phyloP scores from a whole-genome alignment of 2,329 filamentous ascomycete genomes.

The Claviceps spartinae region DNA sequence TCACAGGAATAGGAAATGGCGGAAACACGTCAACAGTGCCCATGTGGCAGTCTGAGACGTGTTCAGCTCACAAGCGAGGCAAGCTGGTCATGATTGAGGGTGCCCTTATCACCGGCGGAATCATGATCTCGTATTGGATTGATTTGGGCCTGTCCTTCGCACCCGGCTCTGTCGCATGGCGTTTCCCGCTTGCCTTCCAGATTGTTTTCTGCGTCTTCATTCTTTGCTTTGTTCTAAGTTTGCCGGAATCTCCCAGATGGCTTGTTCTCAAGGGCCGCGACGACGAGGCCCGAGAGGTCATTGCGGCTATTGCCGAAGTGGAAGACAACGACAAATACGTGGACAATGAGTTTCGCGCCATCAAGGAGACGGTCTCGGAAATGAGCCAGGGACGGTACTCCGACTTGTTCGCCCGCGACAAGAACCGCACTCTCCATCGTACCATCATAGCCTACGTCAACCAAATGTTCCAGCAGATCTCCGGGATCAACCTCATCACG shows the following conservation, averaged over 20 bases:
- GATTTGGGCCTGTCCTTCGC: slow-evolving; percentile 44
- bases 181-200: slow-evolving; percentile 44
- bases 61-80: slow-evolving; percentile 42
- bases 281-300: slow-evolving; percentile 32
- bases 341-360: slow-evolving; percentile 42
- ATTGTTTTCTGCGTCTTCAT: slow-evolving; percentile 47
- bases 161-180: slow-evolving; percentile 29
- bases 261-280: slow-evolving; percentile 31
- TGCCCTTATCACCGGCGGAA: slow-evolving; percentile 41
- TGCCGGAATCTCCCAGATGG: slow-evolving; percentile 41
- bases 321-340: slow-evolving; percentile 44
- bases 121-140: slow-evolving; percentile 47
- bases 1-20: slow-evolving; percentile 46
- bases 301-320: slow-evolving; percentile 39
- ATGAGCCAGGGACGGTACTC: slow-evolving; percentile 45
- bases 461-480: slow-evolving; percentile 53
- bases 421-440: slow-evolving; percentile 44
- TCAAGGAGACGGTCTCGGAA: slow-evolving; percentile 56
- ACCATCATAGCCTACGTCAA: slow-evolving; percentile 47
- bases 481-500: slow-evolving; percentile 48
- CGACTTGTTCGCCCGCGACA: slow-evolving; percentile 42
- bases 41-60: slow-evolving; percentile 49
- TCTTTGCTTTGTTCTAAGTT: slow-evolving; percentile 33
- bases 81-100: slow-evolving; percentile 49
- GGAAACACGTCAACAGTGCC: slow-evolving; percentile 42